phyloP scores from a whole-genome alignment of 2,329 filamentous ascomycete species.

The Chrysoporthe puriensis region DNA sequence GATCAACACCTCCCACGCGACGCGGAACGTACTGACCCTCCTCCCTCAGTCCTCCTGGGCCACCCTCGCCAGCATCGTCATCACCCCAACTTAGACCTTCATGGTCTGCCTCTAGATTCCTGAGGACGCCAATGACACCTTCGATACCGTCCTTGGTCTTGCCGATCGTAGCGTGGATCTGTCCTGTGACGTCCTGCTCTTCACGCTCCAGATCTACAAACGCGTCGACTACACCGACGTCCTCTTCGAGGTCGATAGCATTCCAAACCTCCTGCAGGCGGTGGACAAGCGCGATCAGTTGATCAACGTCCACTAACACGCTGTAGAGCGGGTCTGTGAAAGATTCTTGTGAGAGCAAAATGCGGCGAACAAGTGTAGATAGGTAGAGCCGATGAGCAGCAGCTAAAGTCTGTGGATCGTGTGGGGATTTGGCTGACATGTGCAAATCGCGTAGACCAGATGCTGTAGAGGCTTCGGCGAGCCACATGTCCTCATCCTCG shows the following conservation, averaged over 20 bases:
- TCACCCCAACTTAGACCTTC: conserved; percentile 43
- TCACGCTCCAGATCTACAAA: conserved; percentile 73
- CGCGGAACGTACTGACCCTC: conserved; percentile 67
- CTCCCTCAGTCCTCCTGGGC: conserved; percentile 39
- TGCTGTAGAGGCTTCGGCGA: conserved; percentile 36
- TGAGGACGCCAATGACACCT: conserved; percentile 62
- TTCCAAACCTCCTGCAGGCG: conserved; percentile 78
- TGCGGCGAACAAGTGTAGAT: conserved; percentile 63
- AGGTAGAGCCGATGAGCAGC: conserved; percentile 81
- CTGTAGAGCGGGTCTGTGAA: conserved; percentile 70
- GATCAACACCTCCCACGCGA: conserved; percentile 78
- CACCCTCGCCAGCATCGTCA: conserved; percentile 37
- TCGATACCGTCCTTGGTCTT: conserved; percentile 70
- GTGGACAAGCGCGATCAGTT: conserved; percentile 75
- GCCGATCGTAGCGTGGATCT: conserved; percentile 66
- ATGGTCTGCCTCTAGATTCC: conserved; percentile 48
- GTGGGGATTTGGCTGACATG: conserved; percentile 43
- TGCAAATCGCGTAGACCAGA: conserved; percentile 22
- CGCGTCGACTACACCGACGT: conserved; percentile 79
- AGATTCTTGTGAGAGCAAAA: conserved; percentile 65
- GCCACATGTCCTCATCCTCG: conserved; percentile 48
- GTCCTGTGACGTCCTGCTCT: conserved; percentile 67
- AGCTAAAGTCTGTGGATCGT: conserved; percentile 85
- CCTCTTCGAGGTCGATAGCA: conserved; percentile 77
- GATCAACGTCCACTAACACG: conserved; percentile 76